phyloP scores from a whole-genome alignment of 352 stramenopile genomes.

The Globisporangium megalacanthum region DNA sequence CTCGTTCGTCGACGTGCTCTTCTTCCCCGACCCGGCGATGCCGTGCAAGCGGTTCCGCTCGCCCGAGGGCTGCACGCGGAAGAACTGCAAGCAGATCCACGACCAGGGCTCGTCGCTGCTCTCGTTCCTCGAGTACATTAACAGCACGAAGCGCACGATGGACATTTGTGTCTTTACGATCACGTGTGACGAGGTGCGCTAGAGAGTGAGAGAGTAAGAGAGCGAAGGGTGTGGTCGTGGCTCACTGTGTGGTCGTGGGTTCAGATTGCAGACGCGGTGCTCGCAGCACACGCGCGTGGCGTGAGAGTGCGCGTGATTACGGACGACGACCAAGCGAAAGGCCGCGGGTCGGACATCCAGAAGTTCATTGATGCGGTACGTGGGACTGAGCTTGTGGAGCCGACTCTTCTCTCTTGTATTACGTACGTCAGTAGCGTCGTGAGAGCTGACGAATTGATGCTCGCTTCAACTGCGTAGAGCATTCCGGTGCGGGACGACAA shows the following conservation, averaged over 20 bases:
- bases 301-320: constrained; percentile 59
- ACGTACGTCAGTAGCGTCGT: not conserved
- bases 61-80: constrained; percentile 44
- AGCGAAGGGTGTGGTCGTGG: not conserved
- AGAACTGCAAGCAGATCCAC: constrained; percentile 64
- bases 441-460: not conserved
- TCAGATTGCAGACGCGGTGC: constrained; percentile 54
- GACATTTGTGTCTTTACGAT: constrained; percentile 76
- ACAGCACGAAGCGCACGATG: constrained; percentile 36
- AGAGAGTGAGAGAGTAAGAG: not conserved
- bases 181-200: constrained; percentile 55
- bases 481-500: constrained; percentile 62
- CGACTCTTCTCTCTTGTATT: not conserved
- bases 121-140: constrained; percentile 43
- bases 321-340: constrained; percentile 55
- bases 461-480: constrained; percentile 19
- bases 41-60: constrained; percentile 53
- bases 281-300: constrained; percentile 43
- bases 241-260: not conserved
- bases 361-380: constrained; percentile 66
- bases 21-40: constrained; percentile 63
- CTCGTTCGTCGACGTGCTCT: constrained; percentile 68
- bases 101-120: constrained; percentile 52
- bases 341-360: constrained; percentile 60
- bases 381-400: not conserved